Evolutionary conservation across 202 grass and related monocot species (phyloP).

Genomic region (Zoysia matrella): DNA sequence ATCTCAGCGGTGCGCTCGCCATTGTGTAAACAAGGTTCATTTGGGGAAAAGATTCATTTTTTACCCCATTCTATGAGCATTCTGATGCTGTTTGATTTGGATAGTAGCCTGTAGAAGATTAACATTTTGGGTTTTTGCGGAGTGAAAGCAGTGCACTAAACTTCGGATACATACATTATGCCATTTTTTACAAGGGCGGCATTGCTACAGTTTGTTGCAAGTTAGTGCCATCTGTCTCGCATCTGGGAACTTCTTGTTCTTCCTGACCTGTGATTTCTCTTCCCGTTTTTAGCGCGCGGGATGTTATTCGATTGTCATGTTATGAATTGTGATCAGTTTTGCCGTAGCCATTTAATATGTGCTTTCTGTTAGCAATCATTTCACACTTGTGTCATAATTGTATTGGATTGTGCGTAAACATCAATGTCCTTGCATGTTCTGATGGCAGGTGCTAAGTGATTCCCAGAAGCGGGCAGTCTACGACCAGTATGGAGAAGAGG

Average conservation of each 20-base stretch:
- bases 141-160: not conserved
- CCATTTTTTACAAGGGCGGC: not conserved
- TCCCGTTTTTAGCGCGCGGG: not conserved
- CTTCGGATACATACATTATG: not conserved
- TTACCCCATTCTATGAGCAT: not conserved
- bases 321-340: not conserved
- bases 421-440: conserved; percentile 17
- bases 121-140: not conserved
- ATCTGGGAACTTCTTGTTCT: not conserved
- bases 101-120: not conserved
- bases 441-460: conserved; percentile 75
- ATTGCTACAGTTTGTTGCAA: conserved; percentile 1
- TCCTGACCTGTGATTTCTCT: not conserved
- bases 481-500: conserved; percentile 81
- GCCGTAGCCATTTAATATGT: no score
- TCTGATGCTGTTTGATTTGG: conserved; percentile 31
- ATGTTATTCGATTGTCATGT: not conserved
- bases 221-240: not conserved
- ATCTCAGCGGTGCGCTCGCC: not conserved
- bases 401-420: not conserved
- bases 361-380: not conserved
- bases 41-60: conserved; percentile 15
- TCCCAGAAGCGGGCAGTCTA: conserved; percentile 78
- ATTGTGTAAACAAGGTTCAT: not conserved
- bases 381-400: not conserved